These are phyloP conservation scores for Sugiyamaella neomexicana DNA, from an alignment of 1,139 yeast species.

Conservation along the genomic window DNA sequence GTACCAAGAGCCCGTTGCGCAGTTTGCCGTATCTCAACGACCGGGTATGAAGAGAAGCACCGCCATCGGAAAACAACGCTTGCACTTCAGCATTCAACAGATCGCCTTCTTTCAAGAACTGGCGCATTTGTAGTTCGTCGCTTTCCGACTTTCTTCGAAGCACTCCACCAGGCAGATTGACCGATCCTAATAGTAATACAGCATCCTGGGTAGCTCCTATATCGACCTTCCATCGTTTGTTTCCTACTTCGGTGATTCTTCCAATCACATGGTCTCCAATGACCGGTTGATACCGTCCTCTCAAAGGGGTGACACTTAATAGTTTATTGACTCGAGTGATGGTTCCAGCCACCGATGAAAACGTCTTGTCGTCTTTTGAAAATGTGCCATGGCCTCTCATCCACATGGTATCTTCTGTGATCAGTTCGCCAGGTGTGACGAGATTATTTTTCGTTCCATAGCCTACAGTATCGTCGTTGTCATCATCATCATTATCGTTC, in stretches of 20 bases:
- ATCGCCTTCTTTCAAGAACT: constrained; percentile 95
- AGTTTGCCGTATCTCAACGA: constrained; percentile 93
- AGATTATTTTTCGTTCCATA: constrained; percentile 30
- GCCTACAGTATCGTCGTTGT: neutral
- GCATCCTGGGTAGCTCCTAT: constrained; percentile 95
- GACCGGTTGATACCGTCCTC: constrained; percentile 87
- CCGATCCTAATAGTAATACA: constrained; percentile 87
- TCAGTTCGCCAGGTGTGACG: constrained; percentile 96
- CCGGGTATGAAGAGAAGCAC: constrained; percentile 92
- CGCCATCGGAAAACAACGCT: constrained; percentile 82
- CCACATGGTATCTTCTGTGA: constrained; percentile 95
- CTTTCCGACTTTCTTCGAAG: constrained; percentile 89
- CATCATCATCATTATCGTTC: constrained; percentile 17
- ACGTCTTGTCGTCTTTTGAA: constrained; percentile 65
- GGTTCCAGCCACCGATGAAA: constrained; percentile 90
- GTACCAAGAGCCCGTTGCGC: constrained; percentile 81
- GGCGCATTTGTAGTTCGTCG: constrained; percentile 96
- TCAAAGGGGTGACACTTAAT: constrained; percentile 78
- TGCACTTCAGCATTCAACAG: constrained; percentile 95
- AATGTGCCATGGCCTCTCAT: constrained; percentile 99
- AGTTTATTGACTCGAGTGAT: constrained; percentile 83
- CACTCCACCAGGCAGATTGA: constrained; percentile 96
- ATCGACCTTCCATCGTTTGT: constrained; percentile 94
- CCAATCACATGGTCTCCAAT: constrained; percentile 97
- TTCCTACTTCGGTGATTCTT: constrained; percentile 89